Base-by-base conservation (phyloP, 805 yeast genomes). In the Candida fluviatilis region DNA sequence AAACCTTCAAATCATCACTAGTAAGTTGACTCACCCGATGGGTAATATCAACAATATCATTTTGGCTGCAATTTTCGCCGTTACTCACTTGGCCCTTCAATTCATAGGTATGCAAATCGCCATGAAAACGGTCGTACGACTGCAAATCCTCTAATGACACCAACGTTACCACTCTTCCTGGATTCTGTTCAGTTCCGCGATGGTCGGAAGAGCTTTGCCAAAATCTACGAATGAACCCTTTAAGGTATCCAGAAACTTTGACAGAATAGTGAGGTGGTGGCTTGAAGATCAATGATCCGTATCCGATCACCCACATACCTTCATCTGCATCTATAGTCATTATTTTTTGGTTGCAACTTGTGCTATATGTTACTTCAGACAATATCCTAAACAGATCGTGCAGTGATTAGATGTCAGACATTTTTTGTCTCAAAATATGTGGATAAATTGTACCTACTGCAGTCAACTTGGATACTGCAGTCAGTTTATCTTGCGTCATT, bases 181-280 rank as follows among this genome's bases (percentile, higher is more conserved):
- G 95, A n/a, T 62, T 55, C 40, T 77, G 85, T 0, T 87, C 88
- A 0, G 95, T 84, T 1, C 97, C 97, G 37, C 97, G 64, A 58
- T 91, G 96, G 57, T 90, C 97, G 17, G 82, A 78, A 8, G 93
- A 82, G 25, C 86, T 75, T 58, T 90, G 97, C 96, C 96, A 90
- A 55, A 90, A 90, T 32, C 96, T 64, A 15, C 98, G 71, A 1
- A 82, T 76, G 48, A 68, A 88, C 2, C 96, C 96, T 36, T 69
- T 68, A 17, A 90, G 69, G 34, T 80, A 75, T 0, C 96, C 96
- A 0, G 88, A 80, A 7, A 84, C 71, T 27, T 78, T 62, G 50
- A 73, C 67, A 34, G 76, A 68, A 43, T 76, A 73, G 47, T 75
- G 72, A 12, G 91, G 90, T 0, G 96, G 97, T 0, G 96, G 96